Base-by-base conservation (phyloP, 805 yeast genomes). In the Pichia nakasei region DNA sequence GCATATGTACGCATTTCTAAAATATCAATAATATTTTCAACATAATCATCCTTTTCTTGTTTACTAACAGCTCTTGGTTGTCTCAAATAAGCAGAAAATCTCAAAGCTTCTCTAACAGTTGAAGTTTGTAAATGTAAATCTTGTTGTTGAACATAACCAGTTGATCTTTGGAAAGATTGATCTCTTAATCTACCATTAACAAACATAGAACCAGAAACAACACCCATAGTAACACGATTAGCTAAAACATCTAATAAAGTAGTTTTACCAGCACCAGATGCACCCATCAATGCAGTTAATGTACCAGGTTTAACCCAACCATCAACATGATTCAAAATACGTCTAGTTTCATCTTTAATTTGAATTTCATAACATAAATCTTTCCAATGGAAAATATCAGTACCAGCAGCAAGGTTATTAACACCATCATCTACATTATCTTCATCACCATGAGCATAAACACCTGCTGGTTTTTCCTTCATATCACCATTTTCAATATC, bases 291-390 rank as follows among this genome's bases (percentile, higher is more conserved):
- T 12, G 93, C 93, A 42, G 91, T 84, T 57, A 84, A 65, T 38
- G 87, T 82, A 51, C 89, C 89, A 9, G 89, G 89, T 57, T 81
- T 80, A 36, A 83, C 88, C 84, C 85, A 83, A 40, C 91, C 93
- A 57, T 81, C 85, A 45, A 84, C 85, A 48, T 75, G 72, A 48
- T 70, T 68, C 56, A 83, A 64, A 48, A 83, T 74, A 48, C 79
- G 69, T 56, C 87, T 69, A 24, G 76, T 69, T 48, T 75, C 85
- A 34, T 62, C 61, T 55, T 80, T 78, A 52, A 80, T 78, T 55
- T 76, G 71, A 46, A 84, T 78, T 49, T 79, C 82, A 58, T 82
- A 84, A 55, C 81, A 75, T 37, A 84, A 78, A 56, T 84, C 74
- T 61, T 76, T 75, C 94, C 94, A 84, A 57, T 80, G 85, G 72